Evolutionary conservation across 495 filamentous ascomycete genomes (phyloP).

Genomic region (Recurvomyces mirabilis): DNA sequence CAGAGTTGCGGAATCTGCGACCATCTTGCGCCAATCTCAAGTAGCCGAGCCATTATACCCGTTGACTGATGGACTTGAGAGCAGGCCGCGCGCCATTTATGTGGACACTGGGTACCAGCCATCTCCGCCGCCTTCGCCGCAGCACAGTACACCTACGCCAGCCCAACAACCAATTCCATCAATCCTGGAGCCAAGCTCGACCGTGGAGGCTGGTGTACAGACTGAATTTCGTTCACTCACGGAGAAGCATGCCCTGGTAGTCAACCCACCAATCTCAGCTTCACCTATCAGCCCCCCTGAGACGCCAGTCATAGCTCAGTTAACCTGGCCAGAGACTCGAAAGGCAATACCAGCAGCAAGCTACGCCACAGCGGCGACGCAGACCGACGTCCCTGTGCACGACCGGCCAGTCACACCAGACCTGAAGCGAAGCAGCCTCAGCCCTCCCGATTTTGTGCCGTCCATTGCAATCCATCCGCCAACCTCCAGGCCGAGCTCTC

Average conservation of each 20-base stretch:
- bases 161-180: background rate
- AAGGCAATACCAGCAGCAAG: background rate
- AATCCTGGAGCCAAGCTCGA: conserved; percentile 4
- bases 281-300: conserved; percentile 47
- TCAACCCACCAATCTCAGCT: background rate
- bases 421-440: conserved; percentile 22
- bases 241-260: conserved; percentile 6
- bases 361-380: conserved; percentile 48
- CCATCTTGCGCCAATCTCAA: background rate
- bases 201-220: background rate
- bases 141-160: background rate
- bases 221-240: background rate
- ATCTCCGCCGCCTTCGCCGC: conserved; percentile 68
- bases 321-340: conserved; percentile 12
- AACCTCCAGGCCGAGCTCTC: conserved; percentile 52
- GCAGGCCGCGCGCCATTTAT: conserved; percentile 41
- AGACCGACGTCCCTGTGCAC: conserved; percentile 51
- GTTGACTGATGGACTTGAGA: no score
- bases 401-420: background rate
- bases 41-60: no score
- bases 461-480: conserved; percentile 58
- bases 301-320: conserved; percentile 51
- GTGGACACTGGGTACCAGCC: conserved; percentile 69
- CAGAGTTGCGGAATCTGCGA: conserved; percentile 1
- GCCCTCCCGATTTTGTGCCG: conserved; percentile 39